phyloP scores from a whole-genome alignment of 441 rosid species.

The Croton setiger region DNA sequence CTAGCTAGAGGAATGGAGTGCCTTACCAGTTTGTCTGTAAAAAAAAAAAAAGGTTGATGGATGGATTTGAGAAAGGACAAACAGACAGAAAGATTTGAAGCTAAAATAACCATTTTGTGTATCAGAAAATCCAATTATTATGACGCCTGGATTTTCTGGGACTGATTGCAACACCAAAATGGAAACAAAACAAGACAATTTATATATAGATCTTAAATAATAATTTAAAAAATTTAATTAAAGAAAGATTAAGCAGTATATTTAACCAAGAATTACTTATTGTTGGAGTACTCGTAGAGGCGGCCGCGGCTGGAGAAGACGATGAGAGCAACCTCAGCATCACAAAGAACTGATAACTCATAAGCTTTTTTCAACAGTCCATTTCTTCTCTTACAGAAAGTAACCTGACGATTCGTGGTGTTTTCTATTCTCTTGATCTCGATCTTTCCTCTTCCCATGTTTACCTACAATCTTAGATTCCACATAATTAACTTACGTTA shows the following conservation, averaged over 20 bases:
- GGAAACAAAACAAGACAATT: neutral
- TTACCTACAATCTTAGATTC: neutral
- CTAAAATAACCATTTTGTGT: neutral
- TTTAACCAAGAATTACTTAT: slow-evolving; percentile 38
- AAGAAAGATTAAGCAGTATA: neutral
- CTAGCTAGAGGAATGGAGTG: neutral
- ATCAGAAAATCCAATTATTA: neutral
- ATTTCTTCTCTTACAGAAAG: slow-evolving; percentile 68
- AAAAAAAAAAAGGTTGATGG: neutral
- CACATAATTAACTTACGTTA: too few species aligned
- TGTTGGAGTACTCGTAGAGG: slow-evolving; percentile 64
- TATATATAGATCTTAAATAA: too few species aligned
- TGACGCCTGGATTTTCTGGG: too few species aligned
- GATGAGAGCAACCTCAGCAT: slow-evolving; percentile 59
- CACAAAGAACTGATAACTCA: slow-evolving; percentile 56
- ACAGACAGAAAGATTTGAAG: neutral
- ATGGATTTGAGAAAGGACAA: neutral
- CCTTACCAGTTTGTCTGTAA: neutral
- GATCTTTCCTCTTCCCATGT: slow-evolving; percentile 74
- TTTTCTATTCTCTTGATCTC: slow-evolving; percentile 76
- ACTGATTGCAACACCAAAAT: neutral
- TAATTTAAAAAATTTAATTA: neutral
- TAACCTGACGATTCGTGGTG: slow-evolving; percentile 66
- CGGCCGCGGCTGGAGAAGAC: slow-evolving; percentile 70
- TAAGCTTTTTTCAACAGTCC: slow-evolving; percentile 64